These are phyloP conservation scores for Leavenworthia alabamica DNA, from an alignment of 345 rosid genomes.

Conservation along the genomic window DNA sequence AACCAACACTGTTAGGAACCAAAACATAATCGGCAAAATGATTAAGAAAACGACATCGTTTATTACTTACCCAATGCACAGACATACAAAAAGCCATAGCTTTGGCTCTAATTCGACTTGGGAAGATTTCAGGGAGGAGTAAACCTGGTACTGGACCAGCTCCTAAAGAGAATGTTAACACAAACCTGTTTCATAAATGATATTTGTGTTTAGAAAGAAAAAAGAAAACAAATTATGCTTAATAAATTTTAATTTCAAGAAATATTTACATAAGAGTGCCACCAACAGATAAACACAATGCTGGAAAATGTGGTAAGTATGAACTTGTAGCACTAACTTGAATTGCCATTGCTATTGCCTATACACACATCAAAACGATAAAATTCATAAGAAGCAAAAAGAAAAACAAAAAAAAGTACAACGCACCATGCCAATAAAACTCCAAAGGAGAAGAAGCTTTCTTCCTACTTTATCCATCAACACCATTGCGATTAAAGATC, in stretches of 20 bases:
- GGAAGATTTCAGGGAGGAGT: conserved; percentile 90
- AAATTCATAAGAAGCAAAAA: not conserved
- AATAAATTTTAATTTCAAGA: not conserved
- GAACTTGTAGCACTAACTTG: conserved; percentile 72
- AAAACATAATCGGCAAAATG: not conserved
- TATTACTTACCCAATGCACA: conserved; percentile 83
- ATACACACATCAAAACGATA: conserved; percentile 24
- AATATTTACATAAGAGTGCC: conserved; percentile 77
- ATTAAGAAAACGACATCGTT: not conserved
- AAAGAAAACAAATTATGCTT: not conserved
- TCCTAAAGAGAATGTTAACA: conserved; percentile 83
- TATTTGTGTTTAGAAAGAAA: not conserved
- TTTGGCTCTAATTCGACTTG: conserved; percentile 85
- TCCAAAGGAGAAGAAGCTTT: conserved; percentile 68
- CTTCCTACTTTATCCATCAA: conserved; percentile 94
- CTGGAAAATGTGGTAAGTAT: conserved; percentile 35
- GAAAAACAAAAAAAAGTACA: not conserved
- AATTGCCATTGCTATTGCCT: conserved; percentile 79
- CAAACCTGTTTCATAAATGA: conserved; percentile 52
- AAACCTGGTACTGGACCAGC: conserved; percentile 98
- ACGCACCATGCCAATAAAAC: conserved; percentile 76
- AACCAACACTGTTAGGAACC: not conserved
- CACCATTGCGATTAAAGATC: conserved; percentile 78
- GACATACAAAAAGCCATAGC: conserved; percentile 97
- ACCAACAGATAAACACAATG: conserved; percentile 72